Base-by-base conservation (phyloP, 2,329 filamentous ascomycete genomes). In the Penicillium sp. region DNA sequence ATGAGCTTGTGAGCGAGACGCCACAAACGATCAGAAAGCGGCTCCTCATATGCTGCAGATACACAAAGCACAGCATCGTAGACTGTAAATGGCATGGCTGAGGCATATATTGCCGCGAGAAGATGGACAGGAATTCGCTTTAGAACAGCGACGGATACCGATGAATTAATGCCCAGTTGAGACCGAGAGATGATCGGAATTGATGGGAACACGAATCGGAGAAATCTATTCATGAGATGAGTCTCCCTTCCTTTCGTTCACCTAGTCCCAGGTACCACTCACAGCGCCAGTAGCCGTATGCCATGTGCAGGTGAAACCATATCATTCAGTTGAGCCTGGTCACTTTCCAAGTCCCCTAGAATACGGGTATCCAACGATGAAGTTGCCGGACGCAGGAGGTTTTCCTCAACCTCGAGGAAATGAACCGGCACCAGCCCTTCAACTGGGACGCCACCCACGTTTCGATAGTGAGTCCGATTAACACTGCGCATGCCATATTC, bases 401-500 rank as follows among this genome's bases (percentile, higher is more conserved):
- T 56, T 50, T 53, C 46, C 2, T 53, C 50, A 2, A 54, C 45
- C 16, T 58, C 53, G 41, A 59, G 51, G 27, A 57, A 60, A 33
- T 62, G 63, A 2, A 65, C 53, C 1, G 64, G 64, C 4, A 67
- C 63, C 37, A 57, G 53, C 5, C 63, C 60, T 2, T 48, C 45
- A 2, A 57, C 59, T 1, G 62, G 64, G 13, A 66, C 60, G 7
- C 64, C 64, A 2, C 64, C 64, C 4, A 60, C 64, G 43, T 66
- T 64, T n/a, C 64, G 61, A 37, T 63, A 59, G 39, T 65, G 61
- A 7, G 66, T 50, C 34, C 60, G 61, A 42, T 65, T 58, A 18
- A 66, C 63, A 15, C 53, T 51, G 7, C 59, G 57, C 40, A 67
- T 54, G 1, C 63, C 64, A 15, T 59, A 50, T 32, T 66, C 62